These are phyloP conservation scores for Thozetella sp. DNA, from an alignment of 495 filamentous ascomycete genomes.

Conservation along the genomic window DNA sequence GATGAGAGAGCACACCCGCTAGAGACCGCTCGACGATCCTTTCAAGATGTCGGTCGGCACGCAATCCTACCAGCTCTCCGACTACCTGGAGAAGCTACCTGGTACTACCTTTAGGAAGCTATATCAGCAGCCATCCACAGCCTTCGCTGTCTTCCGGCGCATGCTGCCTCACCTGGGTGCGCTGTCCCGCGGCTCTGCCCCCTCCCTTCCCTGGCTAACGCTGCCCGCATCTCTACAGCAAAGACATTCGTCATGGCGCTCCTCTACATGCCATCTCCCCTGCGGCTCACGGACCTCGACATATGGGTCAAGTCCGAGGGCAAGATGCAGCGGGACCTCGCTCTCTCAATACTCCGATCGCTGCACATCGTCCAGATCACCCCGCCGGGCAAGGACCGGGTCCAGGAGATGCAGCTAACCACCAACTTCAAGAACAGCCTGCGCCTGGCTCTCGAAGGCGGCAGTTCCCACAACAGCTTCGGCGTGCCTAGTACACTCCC, in stretches of 20 bases:
- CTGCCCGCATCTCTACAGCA: slow-evolving; percentile 50
- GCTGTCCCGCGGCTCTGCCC: slow-evolving; percentile 11
- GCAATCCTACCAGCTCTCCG: slow-evolving; percentile 57
- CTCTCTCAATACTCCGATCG: slow-evolving; percentile 75
- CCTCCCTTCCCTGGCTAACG: slow-evolving; percentile 12
- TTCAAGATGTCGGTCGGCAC: slow-evolving; percentile 26
- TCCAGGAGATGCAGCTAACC: slow-evolving; percentile 69
- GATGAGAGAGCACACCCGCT: slow-evolving; percentile 6
- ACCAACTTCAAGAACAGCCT: slow-evolving; percentile 76
- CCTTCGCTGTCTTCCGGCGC: slow-evolving; percentile 93
- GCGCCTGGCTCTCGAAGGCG: slow-evolving; percentile 82
- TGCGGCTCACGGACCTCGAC: slow-evolving; percentile 77
- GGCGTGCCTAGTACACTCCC: slow-evolving; percentile 75
- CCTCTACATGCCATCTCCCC: slow-evolving; percentile 79
- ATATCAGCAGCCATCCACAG: slow-evolving; percentile 94
- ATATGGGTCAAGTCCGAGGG: slow-evolving; percentile 78
- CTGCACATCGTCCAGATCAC: slow-evolving; percentile 77
- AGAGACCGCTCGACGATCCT: neutral
- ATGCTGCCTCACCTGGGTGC: slow-evolving; percentile 92
- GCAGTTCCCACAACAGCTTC: slow-evolving; percentile 83
- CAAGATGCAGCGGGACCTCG: slow-evolving; percentile 77
- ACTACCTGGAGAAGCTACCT: slow-evolving; percentile 88
- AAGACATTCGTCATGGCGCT: slow-evolving; percentile 95
- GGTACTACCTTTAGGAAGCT: slow-evolving; percentile 85
- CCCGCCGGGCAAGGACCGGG: slow-evolving; percentile 55